Conservation (phyloP, 1,284 basidiomycete species). For the Lentinus polychrous region DNA sequence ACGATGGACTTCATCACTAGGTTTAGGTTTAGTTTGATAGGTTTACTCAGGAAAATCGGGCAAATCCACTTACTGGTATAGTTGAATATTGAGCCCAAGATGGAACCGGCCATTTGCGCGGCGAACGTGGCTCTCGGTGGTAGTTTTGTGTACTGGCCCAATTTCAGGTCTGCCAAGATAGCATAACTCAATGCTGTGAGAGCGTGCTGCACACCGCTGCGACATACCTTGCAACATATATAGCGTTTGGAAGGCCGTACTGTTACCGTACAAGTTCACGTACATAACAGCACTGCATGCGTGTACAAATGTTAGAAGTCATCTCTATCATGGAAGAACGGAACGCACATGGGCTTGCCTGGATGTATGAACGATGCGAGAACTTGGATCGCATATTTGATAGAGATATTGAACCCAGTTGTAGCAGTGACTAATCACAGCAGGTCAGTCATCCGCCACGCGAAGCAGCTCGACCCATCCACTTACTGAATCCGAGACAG, state of each 20-base stretch:
- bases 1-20: slow-evolving; percentile 48
- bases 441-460: background rate
- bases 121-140: slow-evolving; percentile 41
- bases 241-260: slow-evolving; percentile 55
- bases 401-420: slow-evolving; percentile 41
- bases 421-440: slow-evolving; percentile 38
- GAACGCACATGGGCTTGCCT: slow-evolving; percentile 43
- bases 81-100: slow-evolving; percentile 42
- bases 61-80: slow-evolving; percentile 34
- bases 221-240: slow-evolving; percentile 43
- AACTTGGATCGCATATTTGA: slow-evolving; percentile 52
- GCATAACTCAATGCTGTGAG: background rate
- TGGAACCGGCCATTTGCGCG: slow-evolving; percentile 40
- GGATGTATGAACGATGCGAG: slow-evolving; percentile 56
- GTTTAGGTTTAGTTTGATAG: background rate
- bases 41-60: background rate
- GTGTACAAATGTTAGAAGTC: background rate
- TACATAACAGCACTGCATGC: slow-evolving; percentile 40
- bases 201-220: background rate
- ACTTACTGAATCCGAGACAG: slow-evolving; percentile 42
- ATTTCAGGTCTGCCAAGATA: slow-evolving; percentile 38
- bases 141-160: slow-evolving; percentile 55
- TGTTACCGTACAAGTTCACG: slow-evolving; percentile 47
- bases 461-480: slow-evolving; percentile 1
- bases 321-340: background rate